Conservation (phyloP, 768 basidiomycete species). For the Tulasnella sp. region DNA sequence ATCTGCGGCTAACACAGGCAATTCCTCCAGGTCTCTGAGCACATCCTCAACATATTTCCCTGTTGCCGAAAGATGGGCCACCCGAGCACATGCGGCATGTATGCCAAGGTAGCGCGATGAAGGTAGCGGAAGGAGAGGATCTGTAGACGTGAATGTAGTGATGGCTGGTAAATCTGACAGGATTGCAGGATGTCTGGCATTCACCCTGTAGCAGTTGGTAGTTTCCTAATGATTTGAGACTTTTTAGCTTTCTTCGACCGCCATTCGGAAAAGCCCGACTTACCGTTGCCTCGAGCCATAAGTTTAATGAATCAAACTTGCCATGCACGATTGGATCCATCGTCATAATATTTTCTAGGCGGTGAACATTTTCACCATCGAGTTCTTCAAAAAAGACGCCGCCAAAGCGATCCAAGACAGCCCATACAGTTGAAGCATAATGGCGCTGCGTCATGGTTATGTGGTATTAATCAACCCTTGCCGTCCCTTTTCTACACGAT, state of each 20-base stretch:
- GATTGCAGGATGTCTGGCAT: too few relatives aligned
- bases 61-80: constrained; percentile 32
- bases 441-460: too few relatives aligned
- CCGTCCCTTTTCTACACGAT: too few relatives aligned
- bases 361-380: constrained; percentile 23
- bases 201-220: too few relatives aligned
- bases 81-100: constrained; percentile 32
- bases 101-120: constrained; percentile 26
- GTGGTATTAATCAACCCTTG: too few relatives aligned
- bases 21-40: constrained; percentile 21
- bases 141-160: constrained; percentile 25
- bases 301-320: constrained; percentile 2
- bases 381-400: constrained; percentile 19
- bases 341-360: constrained; percentile 19
- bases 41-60: constrained; percentile 25
- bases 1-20: constrained; percentile 18
- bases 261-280: too few relatives aligned
- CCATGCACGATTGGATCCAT: neutral
- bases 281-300: constrained; percentile 14
- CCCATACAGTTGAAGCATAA: constrained; percentile 19
- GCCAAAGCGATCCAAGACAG: constrained; percentile 20
- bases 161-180: too few relatives aligned
- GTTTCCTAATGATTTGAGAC: too few relatives aligned
- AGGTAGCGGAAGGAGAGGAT: constrained; percentile 25
- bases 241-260: too few relatives aligned